phyloP scores from a whole-genome alignment of 2,329 filamentous ascomycete genomes.

The Stylonectria norvegica region DNA sequence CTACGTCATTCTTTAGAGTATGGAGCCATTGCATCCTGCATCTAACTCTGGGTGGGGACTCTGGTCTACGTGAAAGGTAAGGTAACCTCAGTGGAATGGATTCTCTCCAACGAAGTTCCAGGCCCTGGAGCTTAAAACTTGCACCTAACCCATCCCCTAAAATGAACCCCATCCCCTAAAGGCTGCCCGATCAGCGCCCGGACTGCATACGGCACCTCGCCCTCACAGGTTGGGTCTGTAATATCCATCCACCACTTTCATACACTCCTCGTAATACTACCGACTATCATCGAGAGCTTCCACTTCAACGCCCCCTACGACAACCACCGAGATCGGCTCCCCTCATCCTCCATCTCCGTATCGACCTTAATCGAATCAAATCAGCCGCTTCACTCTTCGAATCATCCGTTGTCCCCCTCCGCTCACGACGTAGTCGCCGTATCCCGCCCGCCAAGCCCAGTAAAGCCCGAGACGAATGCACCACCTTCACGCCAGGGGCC shows the following conservation, averaged over 20 bases:
- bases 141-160: background rate
- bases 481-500: slow-evolving; percentile 33
- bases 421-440: slow-evolving; percentile 13
- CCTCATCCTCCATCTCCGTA: background rate
- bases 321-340: slow-evolving; percentile 10
- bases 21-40: too few relatives aligned
- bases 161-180: background rate
- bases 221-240: slow-evolving; percentile 7
- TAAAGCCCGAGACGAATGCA: slow-evolving; percentile 35
- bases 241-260: slow-evolving; percentile 2
- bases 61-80: too few relatives aligned
- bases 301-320: slow-evolving; percentile 19
- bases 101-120: background rate
- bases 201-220: too few relatives aligned
- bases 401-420: slow-evolving; percentile 7
- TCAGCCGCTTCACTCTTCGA: slow-evolving; percentile 1
- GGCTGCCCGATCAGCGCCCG: too few relatives aligned
- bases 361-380: background rate
- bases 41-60: too few relatives aligned
- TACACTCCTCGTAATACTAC: slow-evolving; percentile 4
- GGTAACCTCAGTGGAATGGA: background rate
- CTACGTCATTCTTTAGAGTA: too few relatives aligned
- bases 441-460: slow-evolving; percentile 9
- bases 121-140: background rate
- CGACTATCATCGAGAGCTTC: too few relatives aligned